Base-by-base conservation (phyloP, 305 asterid genomes). In the Fraxinus floribunda region DNA sequence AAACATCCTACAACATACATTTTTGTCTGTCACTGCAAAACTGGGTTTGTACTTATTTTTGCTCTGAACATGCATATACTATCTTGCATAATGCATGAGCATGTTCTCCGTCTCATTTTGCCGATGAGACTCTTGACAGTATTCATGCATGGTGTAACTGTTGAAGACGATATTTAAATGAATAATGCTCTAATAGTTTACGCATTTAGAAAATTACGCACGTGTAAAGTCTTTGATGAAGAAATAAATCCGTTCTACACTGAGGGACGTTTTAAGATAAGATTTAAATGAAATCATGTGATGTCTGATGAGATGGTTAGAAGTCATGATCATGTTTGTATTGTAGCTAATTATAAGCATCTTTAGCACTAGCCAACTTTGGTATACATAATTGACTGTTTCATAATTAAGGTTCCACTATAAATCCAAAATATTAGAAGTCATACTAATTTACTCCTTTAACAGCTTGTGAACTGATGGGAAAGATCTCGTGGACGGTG, bases 401-500 rank as follows among this genome's bases (percentile, higher is more conserved):
- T 7, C 13, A n/a, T n/a, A 55, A n/a, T 62, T 62, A 60, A 10
- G 30, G 0, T 18, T 18, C 32, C 30, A 18, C 9, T 15, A 4
- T 71, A 6, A 20, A 70, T 41, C 30, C 7, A 20, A 15, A 32
- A 64, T 39, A 81, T 79, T 44, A 60, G 68, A 10, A 78, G 49
- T 84, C 82, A 36, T 26, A 82, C 68, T 57, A 76, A 30, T 55
- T 70, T 79, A 84, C 74, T 60, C 82, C 81, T 78, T 80, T 79
- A 83, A 81, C 97, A 91, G 98, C 82, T 38, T 38, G 44, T 38
- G 44, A 38, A 81, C 85, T 82, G 81, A 81, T 66, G 86, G 38
- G 79, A 86, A 35, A 76, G 91, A 89, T 79, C 85, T 91, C 32
- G 73, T 88, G n/a, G n/a, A n/a, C n/a, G n/a, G n/a, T n/a, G 80